These are phyloP conservation scores for Gliomastix tumulicola DNA, from an alignment of 2,329 filamentous ascomycete species.

Conservation along the genomic window DNA sequence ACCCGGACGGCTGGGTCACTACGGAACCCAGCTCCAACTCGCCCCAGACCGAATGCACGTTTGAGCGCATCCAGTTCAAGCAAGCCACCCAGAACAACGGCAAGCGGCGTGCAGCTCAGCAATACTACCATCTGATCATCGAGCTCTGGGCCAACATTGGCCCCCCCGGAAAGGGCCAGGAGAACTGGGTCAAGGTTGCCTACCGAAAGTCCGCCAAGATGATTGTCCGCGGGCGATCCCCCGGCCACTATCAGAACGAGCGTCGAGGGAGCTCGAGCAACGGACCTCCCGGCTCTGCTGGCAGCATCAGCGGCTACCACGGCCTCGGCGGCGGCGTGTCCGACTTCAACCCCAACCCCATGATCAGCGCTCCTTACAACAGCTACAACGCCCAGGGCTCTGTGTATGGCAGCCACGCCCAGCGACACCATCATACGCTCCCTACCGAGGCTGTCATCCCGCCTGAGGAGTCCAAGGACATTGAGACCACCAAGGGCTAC, in stretches of 20 bases:
- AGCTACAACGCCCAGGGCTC: conserved; percentile 14
- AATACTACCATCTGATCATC: conserved; percentile 87
- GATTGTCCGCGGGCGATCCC: conserved; percentile 80
- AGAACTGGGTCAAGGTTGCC: conserved; percentile 64
- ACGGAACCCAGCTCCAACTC: conserved; percentile 19
- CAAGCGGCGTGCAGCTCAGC: conserved; percentile 81
- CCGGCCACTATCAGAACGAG: conserved; percentile 72
- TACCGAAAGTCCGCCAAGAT: conserved; percentile 70
- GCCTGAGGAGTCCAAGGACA: conserved; percentile 42
- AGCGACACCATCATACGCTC: conserved; percentile 43
- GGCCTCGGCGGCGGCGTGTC: conserved; percentile 13
- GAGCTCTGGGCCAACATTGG: conserved; percentile 71
- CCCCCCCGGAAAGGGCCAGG: conserved; percentile 32
- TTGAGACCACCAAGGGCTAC: conserved; percentile 42
- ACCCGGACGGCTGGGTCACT: conserved; percentile 32
- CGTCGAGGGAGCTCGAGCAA: conserved; percentile 63
- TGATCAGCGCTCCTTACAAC: conserved; percentile 24
- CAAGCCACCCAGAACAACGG: conserved; percentile 91
- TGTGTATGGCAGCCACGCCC: conserved; percentile 29
- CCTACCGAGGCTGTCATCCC: conserved; percentile 43
- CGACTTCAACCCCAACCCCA: conserved; percentile 19
- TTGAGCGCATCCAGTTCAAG: conserved; percentile 92
- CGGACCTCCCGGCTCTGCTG: conserved; percentile 58
- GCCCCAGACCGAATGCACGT: conserved; percentile 52
- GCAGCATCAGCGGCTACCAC: conserved; percentile 41